Conservation (phyloP, 495 filamentous ascomycete species). For the Aspergillus baeticus region DNA sequence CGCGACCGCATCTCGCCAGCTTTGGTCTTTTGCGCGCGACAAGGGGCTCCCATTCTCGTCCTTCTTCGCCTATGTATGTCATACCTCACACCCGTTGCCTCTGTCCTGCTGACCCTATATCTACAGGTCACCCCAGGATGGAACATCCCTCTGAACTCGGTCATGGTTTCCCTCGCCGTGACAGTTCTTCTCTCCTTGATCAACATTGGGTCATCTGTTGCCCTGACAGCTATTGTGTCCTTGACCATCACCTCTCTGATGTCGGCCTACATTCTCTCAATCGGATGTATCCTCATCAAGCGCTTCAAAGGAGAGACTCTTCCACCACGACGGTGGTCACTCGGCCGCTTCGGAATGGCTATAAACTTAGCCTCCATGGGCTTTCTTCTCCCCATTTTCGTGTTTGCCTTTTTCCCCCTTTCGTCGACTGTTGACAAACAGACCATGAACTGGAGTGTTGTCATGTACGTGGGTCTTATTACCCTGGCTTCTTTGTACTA, state of each 20-base stretch:
- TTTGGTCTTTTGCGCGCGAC: slow-evolving; percentile 59
- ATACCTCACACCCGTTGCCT: background rate
- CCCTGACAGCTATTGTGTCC: slow-evolving; percentile 48
- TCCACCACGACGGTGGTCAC: slow-evolving; percentile 44
- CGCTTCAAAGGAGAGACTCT: slow-evolving; percentile 41
- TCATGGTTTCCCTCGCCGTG: slow-evolving; percentile 44
- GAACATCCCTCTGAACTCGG: slow-evolving; percentile 53
- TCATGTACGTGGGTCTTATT: slow-evolving; percentile 47
- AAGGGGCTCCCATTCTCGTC: slow-evolving; percentile 53
- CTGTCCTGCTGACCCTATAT: background rate
- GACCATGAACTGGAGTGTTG: slow-evolving; percentile 51
- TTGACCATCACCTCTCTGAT: slow-evolving; percentile 40
- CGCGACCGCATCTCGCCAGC: slow-evolving; percentile 55
- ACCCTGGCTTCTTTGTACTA: slow-evolving; percentile 48
- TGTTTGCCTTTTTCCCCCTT: slow-evolving; percentile 55
- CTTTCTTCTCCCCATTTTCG: slow-evolving; percentile 46
- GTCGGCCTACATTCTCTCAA: slow-evolving; percentile 52
- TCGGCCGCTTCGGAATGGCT: slow-evolving; percentile 47
- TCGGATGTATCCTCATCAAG: slow-evolving; percentile 47
- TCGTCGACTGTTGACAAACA: slow-evolving; percentile 35
- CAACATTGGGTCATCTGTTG: slow-evolving; percentile 50
- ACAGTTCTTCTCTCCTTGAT: slow-evolving; percentile 51
- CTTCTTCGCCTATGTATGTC: slow-evolving; percentile 48
- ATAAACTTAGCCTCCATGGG: slow-evolving; percentile 43
- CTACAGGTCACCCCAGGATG: slow-evolving; percentile 46